These are phyloP conservation scores for Yamadazyma blattariae DNA, from an alignment of 1,139 yeast genomes.

Conservation along the genomic window DNA sequence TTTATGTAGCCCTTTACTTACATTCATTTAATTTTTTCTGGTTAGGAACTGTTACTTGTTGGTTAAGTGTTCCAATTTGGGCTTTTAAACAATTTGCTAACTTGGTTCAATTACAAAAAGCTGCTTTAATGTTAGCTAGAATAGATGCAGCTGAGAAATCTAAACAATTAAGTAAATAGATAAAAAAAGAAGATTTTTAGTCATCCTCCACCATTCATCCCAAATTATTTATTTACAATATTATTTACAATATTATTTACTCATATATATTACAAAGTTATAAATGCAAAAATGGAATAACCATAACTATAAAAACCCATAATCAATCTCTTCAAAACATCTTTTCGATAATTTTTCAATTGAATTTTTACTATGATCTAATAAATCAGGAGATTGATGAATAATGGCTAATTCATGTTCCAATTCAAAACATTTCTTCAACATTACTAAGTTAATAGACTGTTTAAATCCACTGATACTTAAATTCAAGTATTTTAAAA, in stretches of 20 bases:
- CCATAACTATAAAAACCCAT: constrained; percentile 20
- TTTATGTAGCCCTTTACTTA: constrained; percentile 86
- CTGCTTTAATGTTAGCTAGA: constrained; percentile 77
- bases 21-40: constrained; percentile 64
- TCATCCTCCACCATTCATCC: too few species aligned
- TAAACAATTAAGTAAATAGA: constrained; percentile 8
- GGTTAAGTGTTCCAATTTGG: constrained; percentile 81
- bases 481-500: constrained; percentile 35
- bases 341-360: constrained; percentile 27
- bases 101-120: constrained; percentile 82
- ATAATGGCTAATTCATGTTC: constrained; percentile 33
- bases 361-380: constrained; percentile 31
- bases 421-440: constrained; percentile 26
- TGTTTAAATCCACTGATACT: constrained; percentile 45
- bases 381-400: constrained; percentile 24
- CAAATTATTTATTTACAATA: not conserved
- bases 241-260: too few species aligned
- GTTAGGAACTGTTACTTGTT: constrained; percentile 64
- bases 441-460: constrained; percentile 27
- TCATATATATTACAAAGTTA: not conserved
- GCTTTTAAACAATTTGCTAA: constrained; percentile 88
- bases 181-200: too few species aligned
- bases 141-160: constrained; percentile 67
- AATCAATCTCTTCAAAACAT: constrained; percentile 28
- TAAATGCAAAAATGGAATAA: too few species aligned